Conservation (phyloP, 805 yeast genomes). For the Maudiozyma turicensis region DNA sequence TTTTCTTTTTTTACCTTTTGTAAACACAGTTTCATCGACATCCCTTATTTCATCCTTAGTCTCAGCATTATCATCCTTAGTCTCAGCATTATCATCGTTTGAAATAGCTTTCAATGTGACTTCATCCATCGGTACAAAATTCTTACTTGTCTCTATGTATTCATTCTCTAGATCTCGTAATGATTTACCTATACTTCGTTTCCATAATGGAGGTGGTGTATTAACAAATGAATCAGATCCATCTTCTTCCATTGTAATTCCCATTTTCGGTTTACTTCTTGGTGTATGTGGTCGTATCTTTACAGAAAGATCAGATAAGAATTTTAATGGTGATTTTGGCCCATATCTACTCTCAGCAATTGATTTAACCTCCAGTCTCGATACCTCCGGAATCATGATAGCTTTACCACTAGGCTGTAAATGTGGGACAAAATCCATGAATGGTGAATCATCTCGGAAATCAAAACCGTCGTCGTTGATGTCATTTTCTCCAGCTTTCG, state of each 20-base stretch:
- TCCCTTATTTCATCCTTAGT: neutral
- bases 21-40: too few relatives aligned
- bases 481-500: neutral
- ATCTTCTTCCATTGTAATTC: neutral
- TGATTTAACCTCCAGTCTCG: neutral
- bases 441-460: neutral
- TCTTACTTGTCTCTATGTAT: slow-evolving; percentile 15
- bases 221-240: slow-evolving; percentile 6
- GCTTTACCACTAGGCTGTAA: neutral
- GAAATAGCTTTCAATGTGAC: neutral
- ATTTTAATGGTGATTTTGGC: slow-evolving; percentile 24
- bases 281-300: slow-evolving; percentile 21
- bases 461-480: neutral
- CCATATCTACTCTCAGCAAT: slow-evolving; percentile 16
- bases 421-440: neutral
- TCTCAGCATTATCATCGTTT: neutral
- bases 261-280: neutral
- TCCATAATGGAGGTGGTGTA: slow-evolving; percentile 22
- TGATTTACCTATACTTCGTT: slow-evolving; percentile 18
- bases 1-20: slow-evolving; percentile 9
- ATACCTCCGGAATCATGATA: neutral
- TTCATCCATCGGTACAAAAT: slow-evolving; percentile 3
- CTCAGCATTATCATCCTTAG: neutral
- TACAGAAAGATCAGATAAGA: slow-evolving; percentile 28
- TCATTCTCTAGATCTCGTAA: slow-evolving; percentile 24